phyloP scores from a whole-genome alignment of 108 stramenopile species.

The Cyclotella baltica region DNA sequence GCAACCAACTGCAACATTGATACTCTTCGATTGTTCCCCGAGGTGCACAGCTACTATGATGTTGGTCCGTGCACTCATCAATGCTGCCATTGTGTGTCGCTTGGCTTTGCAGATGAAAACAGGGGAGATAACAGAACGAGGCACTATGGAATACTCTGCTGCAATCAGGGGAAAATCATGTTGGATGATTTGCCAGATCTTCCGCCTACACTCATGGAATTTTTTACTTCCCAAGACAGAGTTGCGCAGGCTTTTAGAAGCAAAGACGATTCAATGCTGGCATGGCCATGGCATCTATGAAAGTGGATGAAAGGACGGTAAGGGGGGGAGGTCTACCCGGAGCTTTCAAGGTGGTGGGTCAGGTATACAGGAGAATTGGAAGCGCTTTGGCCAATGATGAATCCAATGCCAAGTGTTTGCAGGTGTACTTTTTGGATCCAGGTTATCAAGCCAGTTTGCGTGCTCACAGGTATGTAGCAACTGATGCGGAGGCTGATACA shows the following conservation, averaged over 20 bases:
- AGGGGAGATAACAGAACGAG: neutral
- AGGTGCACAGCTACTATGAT: conserved; percentile 5
- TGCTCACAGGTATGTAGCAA: neutral
- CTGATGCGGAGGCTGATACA: neutral
- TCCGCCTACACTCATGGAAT: neutral
- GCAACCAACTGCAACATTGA: no score
- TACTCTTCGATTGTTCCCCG: no score
- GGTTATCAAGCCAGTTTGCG: conserved; percentile 4
- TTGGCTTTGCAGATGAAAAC: neutral
- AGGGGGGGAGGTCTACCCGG: neutral
- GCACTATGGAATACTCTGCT: conserved; percentile 3
- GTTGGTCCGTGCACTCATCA: neutral
- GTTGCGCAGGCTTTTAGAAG: neutral
- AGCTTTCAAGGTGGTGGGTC: conserved; percentile 14
- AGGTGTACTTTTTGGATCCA: conserved; percentile 15
- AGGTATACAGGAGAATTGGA: conserved; percentile 18
- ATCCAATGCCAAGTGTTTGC: conserved; percentile 7
- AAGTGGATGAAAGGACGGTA: neutral
- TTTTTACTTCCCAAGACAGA: neutral
- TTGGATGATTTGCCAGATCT: neutral
- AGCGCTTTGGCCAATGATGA: neutral
- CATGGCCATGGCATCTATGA: conserved; percentile 5
- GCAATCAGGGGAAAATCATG: conserved; percentile 9
- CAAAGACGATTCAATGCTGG: neutral
- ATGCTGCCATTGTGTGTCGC: neutral